Evolutionary conservation across 805 yeast species (phyloP).

Genomic region (Candida boleticola): DNA sequence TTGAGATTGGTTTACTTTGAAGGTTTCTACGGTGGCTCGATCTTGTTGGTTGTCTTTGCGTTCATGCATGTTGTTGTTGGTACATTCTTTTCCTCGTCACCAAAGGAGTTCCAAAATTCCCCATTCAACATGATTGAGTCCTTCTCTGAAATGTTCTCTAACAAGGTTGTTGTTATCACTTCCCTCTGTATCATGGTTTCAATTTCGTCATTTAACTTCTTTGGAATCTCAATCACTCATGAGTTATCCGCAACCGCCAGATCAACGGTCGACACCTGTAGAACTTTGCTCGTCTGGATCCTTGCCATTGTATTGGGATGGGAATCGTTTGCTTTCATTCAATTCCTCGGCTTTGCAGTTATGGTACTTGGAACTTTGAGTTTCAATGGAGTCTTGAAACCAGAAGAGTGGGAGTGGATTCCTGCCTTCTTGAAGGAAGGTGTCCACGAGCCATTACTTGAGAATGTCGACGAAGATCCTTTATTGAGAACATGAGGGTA

Average conservation of each 20-base stretch:
- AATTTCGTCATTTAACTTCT: conserved; percentile 68
- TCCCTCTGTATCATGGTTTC: conserved; percentile 69
- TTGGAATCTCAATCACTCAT: conserved; percentile 68
- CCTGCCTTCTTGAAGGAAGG: conserved; percentile 45
- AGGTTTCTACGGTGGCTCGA: conserved; percentile 61
- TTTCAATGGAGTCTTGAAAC: conserved; percentile 66
- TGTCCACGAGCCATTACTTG: conserved; percentile 5
- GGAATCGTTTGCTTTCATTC: conserved; percentile 66
- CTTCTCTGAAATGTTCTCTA: conserved; percentile 45
- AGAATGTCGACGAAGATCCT: conserved; percentile 29
- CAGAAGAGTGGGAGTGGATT: conserved; percentile 45
- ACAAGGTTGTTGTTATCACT: conserved; percentile 44
- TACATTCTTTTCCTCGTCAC: conserved; percentile 13
- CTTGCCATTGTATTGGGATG: conserved; percentile 69
- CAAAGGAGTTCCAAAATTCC: conserved; percentile 41
- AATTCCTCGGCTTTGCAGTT: conserved; percentile 59
- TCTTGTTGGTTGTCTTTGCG: conserved; percentile 46
- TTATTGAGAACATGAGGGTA: conserved; percentile 20
- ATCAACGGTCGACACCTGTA: conserved; percentile 74
- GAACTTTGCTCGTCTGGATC: conserved; percentile 75
- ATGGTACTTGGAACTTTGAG: conserved; percentile 71
- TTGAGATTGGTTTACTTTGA: conserved; percentile 69
- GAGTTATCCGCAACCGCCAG: conserved; percentile 71
- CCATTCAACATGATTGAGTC: conserved; percentile 56
- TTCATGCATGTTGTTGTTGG: conserved; percentile 43